phyloP scores from a whole-genome alignment of 2,329 filamentous ascomycete species.

The Leptodontidium sp. region DNA sequence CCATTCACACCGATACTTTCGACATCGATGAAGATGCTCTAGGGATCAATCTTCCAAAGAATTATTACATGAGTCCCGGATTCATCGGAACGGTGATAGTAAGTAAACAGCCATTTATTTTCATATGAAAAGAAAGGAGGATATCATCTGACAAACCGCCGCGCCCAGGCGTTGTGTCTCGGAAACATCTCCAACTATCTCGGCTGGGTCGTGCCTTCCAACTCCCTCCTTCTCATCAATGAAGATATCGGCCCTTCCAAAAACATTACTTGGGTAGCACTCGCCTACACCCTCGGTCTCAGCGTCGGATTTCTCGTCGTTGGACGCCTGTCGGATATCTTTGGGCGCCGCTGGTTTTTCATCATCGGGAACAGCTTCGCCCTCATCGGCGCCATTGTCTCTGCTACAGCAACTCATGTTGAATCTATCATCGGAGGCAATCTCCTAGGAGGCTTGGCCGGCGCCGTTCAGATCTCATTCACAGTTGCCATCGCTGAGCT shows the following conservation, averaged over 20 bases:
- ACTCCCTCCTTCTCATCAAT: constrained; percentile 37
- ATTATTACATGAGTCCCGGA: constrained; percentile 31
- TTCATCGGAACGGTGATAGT: constrained; percentile 36
- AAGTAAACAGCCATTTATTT: background rate
- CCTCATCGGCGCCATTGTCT: constrained; percentile 51
- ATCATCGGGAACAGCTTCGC: constrained; percentile 46
- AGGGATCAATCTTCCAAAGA: constrained; percentile 20
- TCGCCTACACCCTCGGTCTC: constrained; percentile 50
- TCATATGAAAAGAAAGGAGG: background rate
- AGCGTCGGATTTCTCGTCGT: constrained; percentile 52
- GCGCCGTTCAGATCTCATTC: constrained; percentile 53
- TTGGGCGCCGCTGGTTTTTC: constrained; percentile 53
- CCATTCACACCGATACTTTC: background rate
- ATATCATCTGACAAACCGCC: background rate
- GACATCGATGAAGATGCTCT: constrained; percentile 18
- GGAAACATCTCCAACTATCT: constrained; percentile 39
- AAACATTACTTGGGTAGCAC: constrained; percentile 39
- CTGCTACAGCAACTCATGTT: constrained; percentile 48
- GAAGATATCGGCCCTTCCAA: constrained; percentile 33
- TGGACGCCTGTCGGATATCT: constrained; percentile 54
- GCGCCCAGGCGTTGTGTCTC: constrained; percentile 39
- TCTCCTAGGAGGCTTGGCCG: constrained; percentile 50
- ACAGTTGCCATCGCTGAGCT: constrained; percentile 53
- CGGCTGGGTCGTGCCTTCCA: constrained; percentile 40
- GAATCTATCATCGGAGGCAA: constrained; percentile 51